Base-by-base conservation (phyloP, 148 eudicot species). In the Bassia scoparia region DNA sequence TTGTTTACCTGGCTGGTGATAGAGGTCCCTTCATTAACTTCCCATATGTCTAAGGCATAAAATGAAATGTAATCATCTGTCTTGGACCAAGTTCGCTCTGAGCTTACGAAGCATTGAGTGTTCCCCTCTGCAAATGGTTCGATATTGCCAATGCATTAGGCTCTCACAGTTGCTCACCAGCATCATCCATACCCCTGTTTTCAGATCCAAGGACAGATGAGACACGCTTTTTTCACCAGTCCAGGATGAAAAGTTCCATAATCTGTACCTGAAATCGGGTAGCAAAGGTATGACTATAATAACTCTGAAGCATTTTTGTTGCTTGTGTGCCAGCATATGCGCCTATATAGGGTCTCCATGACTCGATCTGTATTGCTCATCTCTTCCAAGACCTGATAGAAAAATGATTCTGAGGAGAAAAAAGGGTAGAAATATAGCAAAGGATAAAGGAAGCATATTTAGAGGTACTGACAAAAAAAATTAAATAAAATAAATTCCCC, bases 81-180 rank as follows among this genome's bases (percentile, higher is more conserved):
- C 80, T 83, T 85, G 53, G 96, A 73, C 96, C 97, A 79, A 96
- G 82, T 79, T 81, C 85, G 76, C 85, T 77, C 58, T 84, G 34
- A 96, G 92, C 74, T 82, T 92, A 72, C 79, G 86, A 75, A 96
- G 56, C 77, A 96, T 86, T 30, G 99, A 92, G 83, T 84, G 84
- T 31, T 83, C 83, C 79, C 97, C 99, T 82, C 99, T 83, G 76
- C 92, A 90, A 74, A 96, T 92, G 69, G 96, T 92, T 83, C 97
- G 84, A 87, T 96, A 90, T 73, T 92, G 99, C 97, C 97, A 96
- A 79, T 92, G 97, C 99, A 96, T 90, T 67, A 96, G 77, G 91
- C 89, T 87, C 99, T 90, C 68, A 96, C 99, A 52, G 99, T 87
- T 61, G 97, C 99, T n/a, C 99, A 73, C 99, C 97, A 73, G 84